phyloP scores from a whole-genome alignment of 2,329 filamentous ascomycete genomes.

The Pseudogymnoascus sp. region DNA sequence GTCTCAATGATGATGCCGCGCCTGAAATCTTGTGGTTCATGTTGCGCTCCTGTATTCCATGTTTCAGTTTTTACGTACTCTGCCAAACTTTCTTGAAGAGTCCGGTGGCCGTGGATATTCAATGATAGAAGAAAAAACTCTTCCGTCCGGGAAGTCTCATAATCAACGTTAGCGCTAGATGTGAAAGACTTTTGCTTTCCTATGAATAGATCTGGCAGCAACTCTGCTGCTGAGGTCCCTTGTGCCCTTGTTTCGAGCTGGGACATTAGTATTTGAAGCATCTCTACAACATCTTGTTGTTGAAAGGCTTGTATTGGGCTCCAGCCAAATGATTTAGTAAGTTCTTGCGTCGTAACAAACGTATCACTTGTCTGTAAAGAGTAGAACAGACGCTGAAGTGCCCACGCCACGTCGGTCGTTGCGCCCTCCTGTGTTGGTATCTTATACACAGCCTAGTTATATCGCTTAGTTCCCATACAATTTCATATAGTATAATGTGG shows the following conservation, averaged over 20 bases:
- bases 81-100: slow-evolving; percentile 84
- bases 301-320: slow-evolving; percentile 96
- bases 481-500: neutral
- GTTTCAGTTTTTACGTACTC: slow-evolving; percentile 96
- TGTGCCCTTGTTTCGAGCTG: slow-evolving; percentile 97
- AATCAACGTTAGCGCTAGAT: slow-evolving; percentile 94
- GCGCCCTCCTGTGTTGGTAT: slow-evolving; percentile 87
- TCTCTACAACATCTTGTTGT: slow-evolving; percentile 95
- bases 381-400: slow-evolving; percentile 89
- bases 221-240: slow-evolving; percentile 82
- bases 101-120: slow-evolving; percentile 90
- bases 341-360: slow-evolving; percentile 82
- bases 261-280: slow-evolving; percentile 95
- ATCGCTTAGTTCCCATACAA: neutral
- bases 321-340: slow-evolving; percentile 97
- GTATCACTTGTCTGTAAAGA: slow-evolving; percentile 78
- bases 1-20: slow-evolving; percentile 96
- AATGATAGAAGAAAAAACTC: slow-evolving; percentile 99
- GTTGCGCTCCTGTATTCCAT: slow-evolving; percentile 78
- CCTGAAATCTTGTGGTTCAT: slow-evolving; percentile 89
- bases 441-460: slow-evolving; percentile 75
- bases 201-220: slow-evolving; percentile 82
- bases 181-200: slow-evolving; percentile 99
- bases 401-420: slow-evolving; percentile 83
- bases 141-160: slow-evolving; percentile 88